Evolutionary conservation across 768 basidiomycete genomes (phyloP), one percentile per base, ranked within the genome.

Genomic region (Sistotremastrum suecicum): DNA sequence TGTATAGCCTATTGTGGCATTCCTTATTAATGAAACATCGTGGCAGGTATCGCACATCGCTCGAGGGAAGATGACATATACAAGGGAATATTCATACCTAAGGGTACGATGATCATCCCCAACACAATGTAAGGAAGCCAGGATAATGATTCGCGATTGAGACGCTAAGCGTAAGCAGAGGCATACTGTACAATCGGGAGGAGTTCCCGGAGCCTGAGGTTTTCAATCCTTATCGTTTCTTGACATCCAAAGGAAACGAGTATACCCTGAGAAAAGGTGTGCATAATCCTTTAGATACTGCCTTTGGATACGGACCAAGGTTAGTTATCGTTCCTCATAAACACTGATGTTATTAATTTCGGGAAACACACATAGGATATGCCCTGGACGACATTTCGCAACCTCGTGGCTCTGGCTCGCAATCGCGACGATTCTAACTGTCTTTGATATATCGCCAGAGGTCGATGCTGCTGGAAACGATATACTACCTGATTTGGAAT

Each of bases 221-320:
- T 1, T 81, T 81, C 60, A 56, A 59, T 35, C 79, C 78, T 0
- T 72, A 75, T 34, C 68, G 79, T 3, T 78, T 66, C 51, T 50
- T 77, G 41, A 55, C 51, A 39, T 48, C 46, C 9, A 54, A 53
- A 49, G 57, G n/a, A n/a, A n/a, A n/a, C n/a, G n/a, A 58, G 34
- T 54, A 55, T 5, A 56, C 53, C 35, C 37, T 58, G 39, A 54
- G 55, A 41, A 46, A 50, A 8, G 44, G 46, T 2, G 49, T 1
- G 50, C n/a, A n/a, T n/a, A n/a, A n/a, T n/a, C n/a, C n/a, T n/a
- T n/a, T n/a, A n/a, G n/a, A n/a, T n/a, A n/a, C n/a, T n/a, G n/a
- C n/a, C 20, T 20, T 20, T 2, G 20, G 20, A 20, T 20, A 20
- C 20, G 20, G 20, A 20, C 20, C 20, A 1, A 20, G 20, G 20